Evolutionary conservation across 495 filamentous ascomycete genomes (phyloP).

Genomic region (Hypoxylon trugodes): DNA sequence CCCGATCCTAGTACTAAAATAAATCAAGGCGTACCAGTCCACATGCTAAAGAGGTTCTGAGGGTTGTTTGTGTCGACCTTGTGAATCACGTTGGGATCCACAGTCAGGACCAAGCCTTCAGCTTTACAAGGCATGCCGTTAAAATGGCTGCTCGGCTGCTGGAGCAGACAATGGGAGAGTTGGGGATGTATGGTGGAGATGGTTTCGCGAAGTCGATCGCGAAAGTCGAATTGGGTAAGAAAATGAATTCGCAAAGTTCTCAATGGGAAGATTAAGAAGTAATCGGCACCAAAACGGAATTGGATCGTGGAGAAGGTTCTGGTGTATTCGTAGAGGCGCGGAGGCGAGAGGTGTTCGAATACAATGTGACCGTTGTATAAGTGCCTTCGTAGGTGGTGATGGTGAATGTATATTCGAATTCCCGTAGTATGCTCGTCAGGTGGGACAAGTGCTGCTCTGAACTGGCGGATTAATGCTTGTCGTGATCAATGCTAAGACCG

Average conservation of each 20-base stretch:
- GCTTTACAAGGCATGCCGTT: constrained; percentile 56
- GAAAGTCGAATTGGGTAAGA: constrained; percentile 34
- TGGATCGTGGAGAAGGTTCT: constrained; percentile 22
- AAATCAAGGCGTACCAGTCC: constrained; percentile 78
- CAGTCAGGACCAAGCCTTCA: constrained; percentile 77
- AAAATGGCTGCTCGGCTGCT: constrained; percentile 39
- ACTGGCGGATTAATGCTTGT: constrained; percentile 32
- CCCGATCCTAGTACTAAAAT: constrained; percentile 20
- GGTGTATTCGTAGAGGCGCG: constrained; percentile 9
- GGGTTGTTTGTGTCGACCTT: constrained; percentile 92
- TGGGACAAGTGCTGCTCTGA: constrained; percentile 3
- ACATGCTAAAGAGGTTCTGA: constrained; percentile 96
- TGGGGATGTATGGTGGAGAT: constrained; percentile 28
- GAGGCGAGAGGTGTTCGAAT: constrained; percentile 3
- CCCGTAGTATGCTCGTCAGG: constrained; percentile 17
- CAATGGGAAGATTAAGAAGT: constrained; percentile 14
- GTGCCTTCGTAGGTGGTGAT: constrained; percentile 18
- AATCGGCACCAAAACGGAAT: constrained; percentile 32
- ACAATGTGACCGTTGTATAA: too few relatives aligned
- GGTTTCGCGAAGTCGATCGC: constrained; percentile 43
- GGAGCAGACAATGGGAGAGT: constrained; percentile 33
- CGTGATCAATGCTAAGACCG: constrained; percentile 37
- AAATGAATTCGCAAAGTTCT: neutral
- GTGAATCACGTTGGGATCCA: constrained; percentile 86
- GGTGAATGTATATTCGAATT: constrained; percentile 31